Conservation (phyloP, 2,329 filamentous ascomycete genomes). For the Fusarium sp. region DNA sequence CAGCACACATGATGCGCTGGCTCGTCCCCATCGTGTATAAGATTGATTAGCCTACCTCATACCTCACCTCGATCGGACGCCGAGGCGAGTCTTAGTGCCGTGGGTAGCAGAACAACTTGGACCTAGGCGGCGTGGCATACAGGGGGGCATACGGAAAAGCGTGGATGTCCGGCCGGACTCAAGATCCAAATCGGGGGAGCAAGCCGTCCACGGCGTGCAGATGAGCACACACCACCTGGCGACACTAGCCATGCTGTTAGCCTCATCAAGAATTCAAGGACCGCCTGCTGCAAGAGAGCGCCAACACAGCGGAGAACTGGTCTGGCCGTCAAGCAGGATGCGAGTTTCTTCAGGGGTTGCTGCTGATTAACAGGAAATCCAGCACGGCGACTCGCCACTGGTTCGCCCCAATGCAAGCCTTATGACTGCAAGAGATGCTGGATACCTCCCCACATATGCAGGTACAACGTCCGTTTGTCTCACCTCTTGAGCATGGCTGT, state of each 20-base stretch:
- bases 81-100: constrained; percentile 35
- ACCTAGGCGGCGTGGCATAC: constrained; percentile 26
- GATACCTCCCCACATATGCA: constrained; percentile 35
- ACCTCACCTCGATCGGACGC: constrained; percentile 13
- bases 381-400: constrained; percentile 14
- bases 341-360: constrained; percentile 12
- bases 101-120: constrained; percentile 27
- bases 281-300: constrained; percentile 5
- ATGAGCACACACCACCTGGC: constrained; percentile 36
- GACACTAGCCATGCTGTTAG: constrained; percentile 33
- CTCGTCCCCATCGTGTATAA: constrained; percentile 20
- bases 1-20: constrained; percentile 20
- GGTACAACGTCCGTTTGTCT: constrained; percentile 21
- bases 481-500: constrained; percentile 12
- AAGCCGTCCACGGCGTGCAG: constrained; percentile 29
- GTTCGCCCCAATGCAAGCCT: constrained; percentile 26
- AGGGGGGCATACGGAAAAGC: constrained; percentile 34
- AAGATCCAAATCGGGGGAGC: constrained; percentile 37
- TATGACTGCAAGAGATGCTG: constrained; percentile 22
- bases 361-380: constrained; percentile 18
- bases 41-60: constrained; percentile 31
- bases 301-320: constrained; percentile 12
- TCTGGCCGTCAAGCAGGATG: constrained; percentile 10
- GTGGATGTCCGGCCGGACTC: constrained; percentile 32
- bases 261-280: constrained; percentile 28